phyloP scores from a whole-genome alignment of 2,329 filamentous ascomycete species.

The Dissoconium aciculare region DNA sequence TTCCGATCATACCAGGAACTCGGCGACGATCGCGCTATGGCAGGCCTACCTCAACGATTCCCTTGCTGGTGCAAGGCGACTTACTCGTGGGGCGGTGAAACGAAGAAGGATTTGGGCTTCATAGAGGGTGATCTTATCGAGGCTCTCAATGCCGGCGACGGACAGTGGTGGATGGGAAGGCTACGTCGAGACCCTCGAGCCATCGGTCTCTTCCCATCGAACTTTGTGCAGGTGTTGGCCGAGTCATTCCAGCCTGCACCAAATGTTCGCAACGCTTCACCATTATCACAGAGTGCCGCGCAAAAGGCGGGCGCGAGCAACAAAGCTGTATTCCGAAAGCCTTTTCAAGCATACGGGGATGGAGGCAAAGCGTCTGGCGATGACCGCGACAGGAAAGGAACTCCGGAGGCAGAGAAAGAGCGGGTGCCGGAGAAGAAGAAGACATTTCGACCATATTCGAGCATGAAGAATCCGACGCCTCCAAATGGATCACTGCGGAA shows the following conservation, averaged over 20 bases:
- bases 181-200: slow-evolving; percentile 79
- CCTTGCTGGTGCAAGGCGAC: slow-evolving; percentile 28
- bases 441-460: slow-evolving; percentile 34
- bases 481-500: slow-evolving; percentile 18
- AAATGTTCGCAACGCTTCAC: slow-evolving; percentile 43
- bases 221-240: slow-evolving; percentile 85
- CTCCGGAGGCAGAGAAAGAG: slow-evolving; percentile 19
- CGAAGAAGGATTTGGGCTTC: slow-evolving; percentile 87
- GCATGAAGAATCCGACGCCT: slow-evolving; percentile 35
- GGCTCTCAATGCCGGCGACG: slow-evolving; percentile 93
- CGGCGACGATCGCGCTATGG: slow-evolving; percentile 1
- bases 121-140: slow-evolving; percentile 96
- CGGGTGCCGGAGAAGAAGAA: slow-evolving; percentile 21
- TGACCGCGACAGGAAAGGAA: slow-evolving; percentile 21
- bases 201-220: slow-evolving; percentile 87
- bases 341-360: slow-evolving; percentile 46
- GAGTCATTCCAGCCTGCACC: slow-evolving; percentile 62
- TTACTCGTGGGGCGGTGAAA: slow-evolving; percentile 38
- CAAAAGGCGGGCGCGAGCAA: slow-evolving; percentile 37
- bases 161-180: slow-evolving; percentile 95
- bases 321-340: slow-evolving; percentile 47
- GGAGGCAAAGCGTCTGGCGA: slow-evolving; percentile 12
- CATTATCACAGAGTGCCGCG: slow-evolving; percentile 35
- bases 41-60: slow-evolving; percentile 20
- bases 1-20: not conserved